phyloP scores from a whole-genome alignment of 306 rosid species.

The Bauhinia variegata region DNA sequence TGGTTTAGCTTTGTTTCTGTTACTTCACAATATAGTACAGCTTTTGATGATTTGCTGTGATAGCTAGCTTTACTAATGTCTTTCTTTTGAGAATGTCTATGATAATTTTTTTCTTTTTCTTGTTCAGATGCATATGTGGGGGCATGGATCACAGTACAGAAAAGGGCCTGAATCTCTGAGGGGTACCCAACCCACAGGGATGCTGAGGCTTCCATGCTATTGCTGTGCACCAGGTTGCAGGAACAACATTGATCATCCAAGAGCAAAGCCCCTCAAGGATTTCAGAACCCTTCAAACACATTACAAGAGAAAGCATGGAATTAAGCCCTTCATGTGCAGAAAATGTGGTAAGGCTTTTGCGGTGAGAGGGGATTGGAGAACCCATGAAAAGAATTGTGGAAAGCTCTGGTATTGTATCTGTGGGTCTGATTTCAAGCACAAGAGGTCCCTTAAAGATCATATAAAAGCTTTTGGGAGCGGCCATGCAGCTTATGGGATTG shows the following conservation, averaged over 20 bases:
- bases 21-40: not conserved
- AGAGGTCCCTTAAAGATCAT: slow-evolving; percentile 91
- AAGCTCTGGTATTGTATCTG: slow-evolving; percentile 96
- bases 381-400: slow-evolving; percentile 97
- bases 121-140: slow-evolving; percentile 98
- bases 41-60: slow-evolving; percentile 13
- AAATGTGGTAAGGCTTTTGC: slow-evolving; percentile 97
- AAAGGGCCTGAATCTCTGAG: slow-evolving; percentile 97
- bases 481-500: slow-evolving; percentile 80
- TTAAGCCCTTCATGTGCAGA: slow-evolving; percentile 93
- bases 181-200: slow-evolving; percentile 96
- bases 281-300: slow-evolving; percentile 97
- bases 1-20: not conserved
- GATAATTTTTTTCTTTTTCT: too few relatives aligned
- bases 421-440: slow-evolving; percentile 97
- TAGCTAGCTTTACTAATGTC: not conserved
- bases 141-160: slow-evolving; percentile 97
- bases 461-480: slow-evolving; percentile 89
- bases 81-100: not conserved
- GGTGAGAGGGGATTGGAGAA: slow-evolving; percentile 95
- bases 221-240: slow-evolving; percentile 95
- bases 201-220: slow-evolving; percentile 93
- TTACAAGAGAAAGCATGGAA: slow-evolving; percentile 95
- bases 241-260: slow-evolving; percentile 92
- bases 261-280: slow-evolving; percentile 88